Base-by-base conservation (phyloP, 2,329 filamentous ascomycete genomes). In the Paraphoma chrysanthemicola region DNA sequence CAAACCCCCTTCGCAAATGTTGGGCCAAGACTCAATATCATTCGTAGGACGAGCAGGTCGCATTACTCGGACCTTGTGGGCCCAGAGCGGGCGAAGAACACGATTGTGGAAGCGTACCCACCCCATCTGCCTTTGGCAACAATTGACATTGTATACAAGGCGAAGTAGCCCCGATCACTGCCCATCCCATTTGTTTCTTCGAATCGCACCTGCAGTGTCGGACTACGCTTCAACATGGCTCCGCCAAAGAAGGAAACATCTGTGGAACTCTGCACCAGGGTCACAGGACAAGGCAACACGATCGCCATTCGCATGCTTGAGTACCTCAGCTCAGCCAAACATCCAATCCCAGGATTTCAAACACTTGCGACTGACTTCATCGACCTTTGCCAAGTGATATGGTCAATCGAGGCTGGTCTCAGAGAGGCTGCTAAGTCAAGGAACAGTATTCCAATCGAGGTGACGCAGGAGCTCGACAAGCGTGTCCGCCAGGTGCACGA, bases 401-500 rank as follows among this genome's bases (percentile, higher is more conserved):
- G 87, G 80, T 84, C 86, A n/a, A 87, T 90, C 59, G 87, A 90
- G 73, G 83, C 86, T 18, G 88, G 88, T 5, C 80, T 91, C 29
- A 65, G 47, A 31, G 72, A 74, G 51, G 74, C 79, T 30, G 79
- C 81, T 41, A 81, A 79, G 17, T 55, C 62, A 54, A 77, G 79
- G 14, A 83, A 85, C 61, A 77, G 80, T 14, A 81, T 90, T 16
- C 86, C 88, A 0, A 66, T 76, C 4, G 87, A 90, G 53, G 84
- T 90, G 73, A 79, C 85, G 30, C 77, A 81, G n/a, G 88, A 90
- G 72, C 80, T 91, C 45, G 85, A 86, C 65, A 84, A 83, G 72
- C 88, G 88, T 64, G 87, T 90, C 67, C 82, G 83, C 36, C 81
- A 84, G 23, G 84, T 86, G 10, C 82, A 86, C 63, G 80, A 81